These are phyloP conservation scores for Blastosporella zonata DNA, from an alignment of 1,284 basidiomycete genomes.

Conservation along the genomic window DNA sequence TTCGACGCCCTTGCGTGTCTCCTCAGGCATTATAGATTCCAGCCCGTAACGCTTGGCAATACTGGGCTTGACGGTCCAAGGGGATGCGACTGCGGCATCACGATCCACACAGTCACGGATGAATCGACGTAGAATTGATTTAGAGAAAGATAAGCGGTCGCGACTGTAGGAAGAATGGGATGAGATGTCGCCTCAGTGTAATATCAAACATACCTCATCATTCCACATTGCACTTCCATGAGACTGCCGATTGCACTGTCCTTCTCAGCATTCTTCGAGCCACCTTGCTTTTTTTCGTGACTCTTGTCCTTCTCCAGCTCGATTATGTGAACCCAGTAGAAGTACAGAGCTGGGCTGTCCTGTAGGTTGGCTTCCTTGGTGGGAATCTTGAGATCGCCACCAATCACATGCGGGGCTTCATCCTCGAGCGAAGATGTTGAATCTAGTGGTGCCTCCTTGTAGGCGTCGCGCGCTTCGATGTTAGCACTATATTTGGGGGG, in stretches of 20 bases:
- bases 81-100: conserved; percentile 87
- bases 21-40: conserved; percentile 81
- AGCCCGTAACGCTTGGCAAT: conserved; percentile 86
- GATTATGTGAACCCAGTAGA: conserved; percentile 85
- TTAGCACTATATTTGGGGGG: conserved; percentile 59
- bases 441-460: conserved; percentile 32
- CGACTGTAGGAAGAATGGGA: conserved; percentile 50
- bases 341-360: conserved; percentile 84
- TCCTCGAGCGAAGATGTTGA: conserved; percentile 35
- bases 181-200: background rate
- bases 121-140: conserved; percentile 94
- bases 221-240: conserved; percentile 77
- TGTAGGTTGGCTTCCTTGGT: conserved; percentile 66
- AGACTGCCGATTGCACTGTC: conserved; percentile 64
- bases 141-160: conserved; percentile 92
- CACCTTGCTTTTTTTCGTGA: conserved; percentile 55
- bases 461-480: conserved; percentile 40
- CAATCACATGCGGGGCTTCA: conserved; percentile 64
- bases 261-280: conserved; percentile 54
- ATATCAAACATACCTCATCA: conserved; percentile 66
- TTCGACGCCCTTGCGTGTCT: conserved; percentile 76
- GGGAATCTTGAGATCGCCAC: conserved; percentile 75
- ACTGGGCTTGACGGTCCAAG: conserved; percentile 89
- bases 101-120: conserved; percentile 92
- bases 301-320: conserved; percentile 72